A percentile compares a stretch with the other conserved stretches of the same genome.
These are phyloP conservation scores for Endotrypanum monterogeii DNA, from an alignment of 208 protist species.

Conservation along the genomic window DNA sequence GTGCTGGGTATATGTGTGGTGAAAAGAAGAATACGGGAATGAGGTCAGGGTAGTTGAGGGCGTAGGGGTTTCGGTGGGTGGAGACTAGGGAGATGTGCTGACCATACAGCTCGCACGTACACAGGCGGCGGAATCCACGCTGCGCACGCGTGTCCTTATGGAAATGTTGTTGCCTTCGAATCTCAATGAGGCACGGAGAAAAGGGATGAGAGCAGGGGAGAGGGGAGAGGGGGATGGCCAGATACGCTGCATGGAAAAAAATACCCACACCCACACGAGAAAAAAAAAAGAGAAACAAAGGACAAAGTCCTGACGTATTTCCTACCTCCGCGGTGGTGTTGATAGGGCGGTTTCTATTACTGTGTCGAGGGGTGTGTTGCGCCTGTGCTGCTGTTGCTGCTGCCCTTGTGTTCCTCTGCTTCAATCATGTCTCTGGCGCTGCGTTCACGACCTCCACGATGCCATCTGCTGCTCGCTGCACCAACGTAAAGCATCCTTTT, in stretches of 20 bases:
- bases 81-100: not conserved
- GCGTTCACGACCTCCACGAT: conserved; percentile 52
- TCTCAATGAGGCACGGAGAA: too few species aligned
- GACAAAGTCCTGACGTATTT: not conserved
- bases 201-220: not conserved
- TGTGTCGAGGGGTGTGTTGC: not conserved
- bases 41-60: not conserved
- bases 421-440: conserved; percentile 4
- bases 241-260: not conserved
- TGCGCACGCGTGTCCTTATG: too few species aligned
- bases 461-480: conserved; percentile 36
- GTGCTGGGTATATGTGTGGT: not conserved
- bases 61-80: not conserved
- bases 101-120: too few species aligned
- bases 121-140: too few species aligned
- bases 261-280: not conserved
- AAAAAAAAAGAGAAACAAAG: not conserved
- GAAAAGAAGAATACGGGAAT: not conserved
- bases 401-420: not conserved
- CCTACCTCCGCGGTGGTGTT: not conserved
- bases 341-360: not conserved
- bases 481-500: conserved; percentile 40
- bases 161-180: too few species aligned
- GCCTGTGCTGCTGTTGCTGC: not conserved
- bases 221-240: not conserved